Evolutionary conservation across 129 eudicot species (phyloP), one percentile per base, ranked within the genome.

Genomic region (Pseudognaphalium luteoalbum): DNA sequence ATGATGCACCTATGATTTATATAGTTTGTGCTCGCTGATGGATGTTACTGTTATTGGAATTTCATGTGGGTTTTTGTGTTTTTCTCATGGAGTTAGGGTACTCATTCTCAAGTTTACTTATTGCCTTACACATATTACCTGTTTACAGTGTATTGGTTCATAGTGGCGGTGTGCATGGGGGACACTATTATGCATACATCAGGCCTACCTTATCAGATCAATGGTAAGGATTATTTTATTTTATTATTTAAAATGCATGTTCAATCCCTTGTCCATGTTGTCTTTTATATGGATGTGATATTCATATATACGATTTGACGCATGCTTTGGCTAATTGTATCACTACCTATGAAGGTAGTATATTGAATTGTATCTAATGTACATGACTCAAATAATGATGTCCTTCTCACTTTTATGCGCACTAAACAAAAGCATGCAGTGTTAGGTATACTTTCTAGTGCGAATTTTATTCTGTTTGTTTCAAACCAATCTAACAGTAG

Each of bases 121-220:
- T 72, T 72, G 51, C 22, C 21, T 76, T 64, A 52, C 73, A 29
- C 30, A 15, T 73, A 29, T 51, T 63, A 66, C 50, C 16, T 29
- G 10, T 52, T 75, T 32, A 65, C 91, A 93, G 98, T 90, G 98
- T 93, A 71, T 83, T 93, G 89, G 98, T 93, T 64, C 98, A 93
- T 83, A 93, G 98, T 75, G 98, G 97, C 30, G 98, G 98, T n/a
- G 94, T 93, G 81, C 95, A 91, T 77, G 98, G 98, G 22, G 98
- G 98, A 65, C 97, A 93, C 70, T 93, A 93, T 77, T 90, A 90
- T 81, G 98, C 97, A 16, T 93, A 69, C 73, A 93, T 93, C 78
- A 86, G 98, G 80, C 98, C 98, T 60, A 93, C 96, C 3, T 80
- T 93, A 20, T 85, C 96, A 66, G 93, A 93, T 81, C 96, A 93